Conservation (phyloP, 1,284 basidiomycete species). For the Lentinula novae-zelandiae region DNA sequence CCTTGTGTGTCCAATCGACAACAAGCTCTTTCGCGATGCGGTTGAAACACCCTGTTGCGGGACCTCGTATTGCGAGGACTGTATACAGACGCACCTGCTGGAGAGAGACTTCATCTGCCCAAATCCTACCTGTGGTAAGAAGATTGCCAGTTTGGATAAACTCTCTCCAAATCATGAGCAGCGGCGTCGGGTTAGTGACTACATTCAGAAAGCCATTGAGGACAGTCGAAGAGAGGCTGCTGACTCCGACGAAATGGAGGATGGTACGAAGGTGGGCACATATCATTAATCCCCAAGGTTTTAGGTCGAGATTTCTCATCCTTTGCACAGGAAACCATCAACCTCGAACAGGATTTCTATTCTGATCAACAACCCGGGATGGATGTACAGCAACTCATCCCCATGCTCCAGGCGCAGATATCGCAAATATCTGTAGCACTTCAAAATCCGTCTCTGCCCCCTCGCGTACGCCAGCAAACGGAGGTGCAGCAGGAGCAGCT, state of each 20-base stretch:
- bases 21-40: slow-evolving; percentile 85
- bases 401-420: slow-evolving; percentile 77
- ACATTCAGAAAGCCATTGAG: slow-evolving; percentile 83
- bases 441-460: slow-evolving; percentile 68
- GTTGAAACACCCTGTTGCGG: slow-evolving; percentile 91
- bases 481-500: slow-evolving; percentile 74
- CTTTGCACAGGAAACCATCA: slow-evolving; percentile 10
- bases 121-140: slow-evolving; percentile 83
- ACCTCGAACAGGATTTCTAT: slow-evolving; percentile 55
- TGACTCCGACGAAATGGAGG: slow-evolving; percentile 29
- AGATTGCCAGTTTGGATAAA: slow-evolving; percentile 83
- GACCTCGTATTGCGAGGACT: slow-evolving; percentile 91
- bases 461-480: slow-evolving; percentile 69
- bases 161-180: slow-evolving; percentile 75
- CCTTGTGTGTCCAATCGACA: slow-evolving; percentile 85
- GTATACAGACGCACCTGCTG: slow-evolving; percentile 86
- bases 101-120: slow-evolving; percentile 94
- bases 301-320: neutral
- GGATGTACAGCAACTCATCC: slow-evolving; percentile 72
- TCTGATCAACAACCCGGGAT: slow-evolving; percentile 60
- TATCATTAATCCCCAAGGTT: neutral
- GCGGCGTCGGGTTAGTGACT: slow-evolving; percentile 73
- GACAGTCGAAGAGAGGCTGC: slow-evolving; percentile 71
- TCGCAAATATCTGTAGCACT: slow-evolving; percentile 71
- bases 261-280: slow-evolving; percentile 18